Percentiles rank a stretch among this genome's conserved stretches.
phyloP scores from a whole-genome alignment of 2,329 filamentous ascomycete genomes.

The Apiospora rasikravindrae region DNA sequence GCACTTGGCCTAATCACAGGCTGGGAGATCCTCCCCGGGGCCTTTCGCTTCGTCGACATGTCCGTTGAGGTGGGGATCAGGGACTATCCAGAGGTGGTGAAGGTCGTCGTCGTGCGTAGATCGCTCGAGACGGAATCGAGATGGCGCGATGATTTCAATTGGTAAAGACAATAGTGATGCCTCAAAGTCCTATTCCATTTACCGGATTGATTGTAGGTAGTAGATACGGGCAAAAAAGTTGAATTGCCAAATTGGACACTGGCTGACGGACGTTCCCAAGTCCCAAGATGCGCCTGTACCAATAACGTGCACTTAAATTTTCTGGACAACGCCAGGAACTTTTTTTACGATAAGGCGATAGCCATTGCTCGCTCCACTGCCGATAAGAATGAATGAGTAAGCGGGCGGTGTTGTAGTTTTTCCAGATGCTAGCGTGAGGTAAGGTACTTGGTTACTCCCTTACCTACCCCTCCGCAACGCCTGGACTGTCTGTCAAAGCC shows the following conservation, averaged over 20 bases:
- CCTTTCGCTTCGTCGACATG: slow-evolving; percentile 68
- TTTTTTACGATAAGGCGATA: slow-evolving; percentile 6
- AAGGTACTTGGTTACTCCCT: background rate
- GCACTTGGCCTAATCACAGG: slow-evolving; percentile 60
- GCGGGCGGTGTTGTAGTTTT: background rate
- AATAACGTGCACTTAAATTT: slow-evolving; percentile 16
- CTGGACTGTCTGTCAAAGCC: background rate
- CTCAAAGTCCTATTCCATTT: background rate
- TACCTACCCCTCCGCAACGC: background rate
- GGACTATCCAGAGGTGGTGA: background rate
- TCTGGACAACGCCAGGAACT: slow-evolving; percentile 5
- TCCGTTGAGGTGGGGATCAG: slow-evolving; percentile 22
- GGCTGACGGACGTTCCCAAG: slow-evolving; percentile 8
- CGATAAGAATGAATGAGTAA: background rate
- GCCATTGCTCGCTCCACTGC: background rate
- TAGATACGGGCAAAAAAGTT: background rate
- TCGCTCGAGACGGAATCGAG: background rate
- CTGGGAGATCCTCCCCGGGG: slow-evolving; percentile 59
- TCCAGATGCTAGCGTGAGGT: background rate
- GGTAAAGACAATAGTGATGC: background rate
- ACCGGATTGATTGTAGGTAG: background rate
- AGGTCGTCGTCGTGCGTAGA: background rate
- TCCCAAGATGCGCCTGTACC: slow-evolving; percentile 16
- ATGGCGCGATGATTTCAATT: background rate
- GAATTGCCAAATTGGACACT: background rate